Percentiles rank a stretch among this genome's conserved stretches.
These are phyloP conservation scores for Physcomitrium patens DNA, from an alignment of 225 moss, liverwort and hornwort genomes.

Conservation along the genomic window DNA sequence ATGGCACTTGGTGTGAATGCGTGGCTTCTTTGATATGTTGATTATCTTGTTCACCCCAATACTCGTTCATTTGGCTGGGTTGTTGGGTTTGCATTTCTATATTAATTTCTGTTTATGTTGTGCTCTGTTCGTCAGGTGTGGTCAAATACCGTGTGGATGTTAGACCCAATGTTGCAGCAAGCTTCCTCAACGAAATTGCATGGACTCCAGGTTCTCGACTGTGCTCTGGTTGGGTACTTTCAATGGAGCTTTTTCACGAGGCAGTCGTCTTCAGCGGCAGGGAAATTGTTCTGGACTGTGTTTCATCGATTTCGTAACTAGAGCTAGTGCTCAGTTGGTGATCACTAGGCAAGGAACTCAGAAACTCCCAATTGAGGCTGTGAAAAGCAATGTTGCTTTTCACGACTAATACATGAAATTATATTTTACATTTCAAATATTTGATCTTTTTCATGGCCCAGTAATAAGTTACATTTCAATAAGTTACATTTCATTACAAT, in stretches of 20 bases:
- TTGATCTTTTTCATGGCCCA: too few relatives aligned
- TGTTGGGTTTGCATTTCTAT: neutral
- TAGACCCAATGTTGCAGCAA: conserved; percentile 27
- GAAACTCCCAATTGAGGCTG: too few relatives aligned
- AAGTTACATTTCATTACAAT: too few relatives aligned
- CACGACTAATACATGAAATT: too few relatives aligned
- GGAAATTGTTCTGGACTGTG: conserved; percentile 30
- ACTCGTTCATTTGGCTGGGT: conserved; percentile 7
- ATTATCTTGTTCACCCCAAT: neutral
- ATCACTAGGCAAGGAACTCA: too few relatives aligned
- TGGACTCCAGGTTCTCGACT: conserved; percentile 29
- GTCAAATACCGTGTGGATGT: conserved; percentile 19
- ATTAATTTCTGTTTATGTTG: neutral
- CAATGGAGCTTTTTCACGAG: conserved; percentile 27
- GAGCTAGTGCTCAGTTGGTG: too few relatives aligned
- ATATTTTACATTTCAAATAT: too few relatives aligned
- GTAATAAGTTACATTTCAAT: too few relatives aligned
- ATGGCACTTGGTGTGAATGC: neutral
- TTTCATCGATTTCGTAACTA: conserved; percentile 27
- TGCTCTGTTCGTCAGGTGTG: conserved; percentile 21
- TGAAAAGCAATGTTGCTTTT: too few relatives aligned
- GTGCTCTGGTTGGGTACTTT: conserved; percentile 28
- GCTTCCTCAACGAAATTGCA: conserved; percentile 24
- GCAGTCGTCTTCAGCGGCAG: conserved; percentile 21
- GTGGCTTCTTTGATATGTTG: neutral